Evolutionary conservation across 306 rosid species (phyloP).

Genomic region (Crotalaria pallida): DNA sequence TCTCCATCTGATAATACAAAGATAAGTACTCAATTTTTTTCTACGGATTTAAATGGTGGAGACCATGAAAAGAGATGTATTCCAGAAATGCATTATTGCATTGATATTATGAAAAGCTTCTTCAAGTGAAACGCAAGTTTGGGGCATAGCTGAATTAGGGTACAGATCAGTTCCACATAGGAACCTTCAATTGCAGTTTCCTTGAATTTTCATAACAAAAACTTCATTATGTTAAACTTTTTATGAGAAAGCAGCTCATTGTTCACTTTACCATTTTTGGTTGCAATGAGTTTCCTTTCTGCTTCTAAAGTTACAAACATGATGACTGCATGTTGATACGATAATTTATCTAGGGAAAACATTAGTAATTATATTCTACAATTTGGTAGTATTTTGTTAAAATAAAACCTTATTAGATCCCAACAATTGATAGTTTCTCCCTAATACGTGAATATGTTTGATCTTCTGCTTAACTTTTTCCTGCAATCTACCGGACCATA

Average conservation of each 20-base stretch:
- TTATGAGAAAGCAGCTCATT: background rate
- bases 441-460: background rate
- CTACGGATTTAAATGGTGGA: background rate
- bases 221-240: background rate
- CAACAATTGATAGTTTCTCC: no score
- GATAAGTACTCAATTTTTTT: background rate
- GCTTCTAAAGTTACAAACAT: background rate
- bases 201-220: background rate
- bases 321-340: background rate
- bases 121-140: background rate
- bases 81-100: background rate
- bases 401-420: no score
- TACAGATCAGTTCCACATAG: no score
- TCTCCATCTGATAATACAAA: background rate
- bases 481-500: background rate
- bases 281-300: background rate
- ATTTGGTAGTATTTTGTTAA: background rate
- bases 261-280: background rate
- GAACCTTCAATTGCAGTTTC: no score
- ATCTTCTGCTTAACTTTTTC: background rate
- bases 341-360: no score
- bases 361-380: background rate
- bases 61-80: background rate
- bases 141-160: background rate
- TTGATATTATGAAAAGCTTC: background rate